Base-by-base conservation (phyloP, 108 stramenopile species). In the Seminavis robusta region DNA sequence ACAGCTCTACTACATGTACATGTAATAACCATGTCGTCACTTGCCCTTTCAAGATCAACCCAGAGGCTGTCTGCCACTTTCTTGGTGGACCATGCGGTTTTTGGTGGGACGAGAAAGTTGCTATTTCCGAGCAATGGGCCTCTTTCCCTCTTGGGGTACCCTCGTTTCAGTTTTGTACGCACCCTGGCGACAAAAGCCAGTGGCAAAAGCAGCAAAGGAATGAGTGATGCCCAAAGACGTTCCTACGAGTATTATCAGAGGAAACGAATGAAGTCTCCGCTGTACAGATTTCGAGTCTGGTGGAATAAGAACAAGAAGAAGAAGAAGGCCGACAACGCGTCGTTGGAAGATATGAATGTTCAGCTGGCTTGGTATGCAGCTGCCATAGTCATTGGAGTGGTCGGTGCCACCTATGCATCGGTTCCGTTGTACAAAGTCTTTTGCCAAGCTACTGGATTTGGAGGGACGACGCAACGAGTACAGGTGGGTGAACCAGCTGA, bases 351-450 rank as follows among this genome's bases (percentile, higher is more conserved):
- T 54, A 92, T 76, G 30, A 89, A 87, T 47, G 44, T 76, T 0
- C 69, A 76, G 47, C 53, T 89, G 20, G 92, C 88, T 27, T 89
- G 85, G 70, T 93, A 93, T 59, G 67, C 77, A 19, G 66, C 69
- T 3, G 92, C 92, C 20, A 74, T 83, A 19, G 88, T 85, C 0
- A 61, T 93, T 1, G 92, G 92, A 8, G 87, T 86, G 0, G 25
- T 93, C 0, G 92, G 88, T 16, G 92, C 92, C 13, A 83, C 92
- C 34, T 99, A 99, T 61, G 97, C 97, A n/a, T 83, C 97, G 2
- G 99, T 98, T 1, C 99, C 99, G 0, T 65, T 98, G 23, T 99
- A 99, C 81, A 98, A 98, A 53, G 83, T 94, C n/a, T 99, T 99
- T 59, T 99, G 99, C 71, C 96, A 97, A 65, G 92, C 90, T 5